phyloP scores from a whole-genome alignment of 345 rosid genomes.

The Eucalyptus rudis region DNA sequence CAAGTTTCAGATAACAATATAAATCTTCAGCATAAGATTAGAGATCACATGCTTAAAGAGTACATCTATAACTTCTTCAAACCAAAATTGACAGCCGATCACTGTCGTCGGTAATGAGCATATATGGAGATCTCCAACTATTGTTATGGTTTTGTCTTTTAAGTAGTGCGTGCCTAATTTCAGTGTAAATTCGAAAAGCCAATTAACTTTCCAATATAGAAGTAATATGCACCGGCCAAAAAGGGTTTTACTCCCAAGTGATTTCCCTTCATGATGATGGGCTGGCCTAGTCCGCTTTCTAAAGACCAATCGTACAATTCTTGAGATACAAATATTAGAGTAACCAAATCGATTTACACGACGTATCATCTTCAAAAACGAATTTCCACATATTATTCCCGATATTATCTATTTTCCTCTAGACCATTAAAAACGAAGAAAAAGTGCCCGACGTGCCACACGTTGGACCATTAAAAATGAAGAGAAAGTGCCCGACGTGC shows the following conservation, averaged over 20 bases:
- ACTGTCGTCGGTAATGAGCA: too few relatives aligned
- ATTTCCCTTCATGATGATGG: background rate
- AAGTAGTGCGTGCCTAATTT: accelerated
- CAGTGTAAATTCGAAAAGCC: accelerated
- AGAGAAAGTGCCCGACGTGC: background rate
- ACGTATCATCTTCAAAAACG: background rate
- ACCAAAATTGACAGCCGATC: too few relatives aligned
- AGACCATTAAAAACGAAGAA: too few relatives aligned
- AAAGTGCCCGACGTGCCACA: too few relatives aligned
- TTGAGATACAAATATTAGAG: background rate
- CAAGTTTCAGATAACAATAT: accelerated
- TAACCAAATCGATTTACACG: background rate
- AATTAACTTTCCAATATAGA: background rate
- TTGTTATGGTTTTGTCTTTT: too few relatives aligned
- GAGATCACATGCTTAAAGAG: accelerated
- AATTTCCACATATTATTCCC: accelerated
- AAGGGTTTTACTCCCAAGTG: background rate
- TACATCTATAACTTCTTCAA: accelerated
- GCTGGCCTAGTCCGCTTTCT: background rate
- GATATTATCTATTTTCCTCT: background rate
- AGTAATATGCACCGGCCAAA: too few relatives aligned
- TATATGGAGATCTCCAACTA: too few relatives aligned
- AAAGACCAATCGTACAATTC: background rate
- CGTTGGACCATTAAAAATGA: background rate
- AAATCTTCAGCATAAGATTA: accelerated